A percentile compares a stretch with the other conserved stretches of the same genome.
Evolutionary conservation across 257 asterid genomes (phyloP).

Genomic region (Nicotiana otophora): DNA sequence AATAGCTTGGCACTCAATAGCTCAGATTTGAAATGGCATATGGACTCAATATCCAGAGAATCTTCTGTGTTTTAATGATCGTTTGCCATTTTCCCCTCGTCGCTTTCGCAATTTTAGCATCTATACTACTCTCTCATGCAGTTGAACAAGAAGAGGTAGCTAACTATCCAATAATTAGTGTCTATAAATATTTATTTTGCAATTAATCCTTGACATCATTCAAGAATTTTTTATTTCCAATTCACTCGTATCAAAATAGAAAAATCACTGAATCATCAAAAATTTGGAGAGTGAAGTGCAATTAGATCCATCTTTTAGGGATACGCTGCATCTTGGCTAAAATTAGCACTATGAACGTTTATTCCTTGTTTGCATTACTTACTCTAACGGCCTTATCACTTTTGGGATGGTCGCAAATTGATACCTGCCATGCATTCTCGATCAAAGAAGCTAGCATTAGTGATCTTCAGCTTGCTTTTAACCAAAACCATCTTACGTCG

Average conservation of each 20-base stretch:
- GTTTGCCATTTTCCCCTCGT: neutral
- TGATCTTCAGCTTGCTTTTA: slow-evolving; percentile 36
- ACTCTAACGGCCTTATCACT: neutral
- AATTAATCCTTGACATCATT: neutral
- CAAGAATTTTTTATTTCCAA: neutral
- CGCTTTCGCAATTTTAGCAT: neutral
- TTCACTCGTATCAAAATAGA: neutral
- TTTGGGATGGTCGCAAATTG: neutral
- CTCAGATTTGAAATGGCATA: neutral
- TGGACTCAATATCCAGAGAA: neutral
- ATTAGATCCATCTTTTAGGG: neutral
- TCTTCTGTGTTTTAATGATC: neutral
- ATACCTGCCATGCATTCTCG: slow-evolving; percentile 21
- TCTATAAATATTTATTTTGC: neutral
- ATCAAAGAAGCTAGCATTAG: slow-evolving; percentile 51
- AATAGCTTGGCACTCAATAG: neutral
- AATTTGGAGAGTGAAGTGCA: neutral
- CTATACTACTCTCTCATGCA: neutral
- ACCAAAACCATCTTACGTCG: slow-evolving; percentile 26
- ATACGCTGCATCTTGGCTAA: neutral
- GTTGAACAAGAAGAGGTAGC: no score
- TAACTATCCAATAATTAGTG: neutral
- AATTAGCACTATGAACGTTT: neutral
- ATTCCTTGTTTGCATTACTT: neutral
- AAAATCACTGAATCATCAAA: neutral